phyloP scores from a whole-genome alignment of 164 flowering plant species.

The Annona cherimola region DNA sequence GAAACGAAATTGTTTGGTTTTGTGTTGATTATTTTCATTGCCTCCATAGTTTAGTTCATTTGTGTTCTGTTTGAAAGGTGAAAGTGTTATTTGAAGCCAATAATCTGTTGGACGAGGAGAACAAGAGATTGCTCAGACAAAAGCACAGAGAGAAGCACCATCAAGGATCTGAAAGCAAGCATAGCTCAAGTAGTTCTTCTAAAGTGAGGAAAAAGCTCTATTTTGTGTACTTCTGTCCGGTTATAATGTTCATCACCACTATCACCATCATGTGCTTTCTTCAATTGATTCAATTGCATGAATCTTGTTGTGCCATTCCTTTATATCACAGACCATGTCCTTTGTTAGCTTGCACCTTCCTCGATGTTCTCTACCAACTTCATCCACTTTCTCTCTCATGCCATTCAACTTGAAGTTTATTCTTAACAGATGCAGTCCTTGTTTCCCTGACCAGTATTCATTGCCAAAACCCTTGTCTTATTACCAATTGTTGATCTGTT shows the following conservation, averaged over 20 bases:
- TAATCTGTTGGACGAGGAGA: conserved; percentile 55
- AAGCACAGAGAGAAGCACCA: conserved; percentile 32
- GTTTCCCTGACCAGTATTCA: too few species aligned
- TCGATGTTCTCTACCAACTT: too few species aligned
- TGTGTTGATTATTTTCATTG: neutral
- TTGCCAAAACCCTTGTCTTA: too few species aligned
- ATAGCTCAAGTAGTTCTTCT: conserved; percentile 40
- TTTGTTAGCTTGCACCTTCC: too few species aligned
- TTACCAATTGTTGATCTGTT: too few species aligned
- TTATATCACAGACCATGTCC: too few species aligned
- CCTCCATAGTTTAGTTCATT: neutral
- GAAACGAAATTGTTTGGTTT: neutral
- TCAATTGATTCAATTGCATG: too few species aligned
- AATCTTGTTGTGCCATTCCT: too few species aligned
- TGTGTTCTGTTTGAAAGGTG: conserved; percentile 32
- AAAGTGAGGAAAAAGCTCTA: conserved; percentile 45
- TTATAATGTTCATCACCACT: neutral
- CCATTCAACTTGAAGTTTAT: too few species aligned
- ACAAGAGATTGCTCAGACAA: conserved; percentile 52
- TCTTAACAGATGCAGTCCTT: too few species aligned
- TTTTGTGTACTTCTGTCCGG: neutral
- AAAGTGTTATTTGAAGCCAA: conserved; percentile 55
- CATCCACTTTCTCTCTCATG: too few species aligned
- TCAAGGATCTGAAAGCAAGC: conserved; percentile 50
- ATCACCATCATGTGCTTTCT: too few species aligned